A percentile compares a stretch with the other conserved stretches of the same genome.
phyloP scores from a whole-genome alignment of 768 basidiomycete species.

The Boletus sensibilis region DNA sequence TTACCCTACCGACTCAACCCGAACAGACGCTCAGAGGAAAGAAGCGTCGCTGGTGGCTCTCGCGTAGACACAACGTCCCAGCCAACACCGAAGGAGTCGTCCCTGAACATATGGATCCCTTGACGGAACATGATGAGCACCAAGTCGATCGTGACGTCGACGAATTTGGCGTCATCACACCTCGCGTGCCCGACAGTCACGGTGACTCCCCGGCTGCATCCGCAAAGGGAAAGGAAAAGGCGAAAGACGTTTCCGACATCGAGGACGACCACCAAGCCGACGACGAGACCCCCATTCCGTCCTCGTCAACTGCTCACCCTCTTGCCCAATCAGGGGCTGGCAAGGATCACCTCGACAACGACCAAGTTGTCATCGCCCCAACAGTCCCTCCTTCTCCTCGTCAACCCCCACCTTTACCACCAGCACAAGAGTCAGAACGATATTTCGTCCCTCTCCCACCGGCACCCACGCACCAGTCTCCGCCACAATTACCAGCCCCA shows the following conservation, averaged over 20 bases:
- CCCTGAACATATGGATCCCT: constrained; percentile 13
- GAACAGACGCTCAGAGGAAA: constrained; percentile 30
- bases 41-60: constrained; percentile 28
- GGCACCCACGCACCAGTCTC: constrained; percentile 13
- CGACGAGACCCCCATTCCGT: constrained; percentile 5
- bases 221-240: constrained; percentile 40
- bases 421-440: constrained; percentile 11
- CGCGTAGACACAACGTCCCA: constrained; percentile 16
- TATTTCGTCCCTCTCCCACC: constrained; percentile 14
- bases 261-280: constrained; percentile 7
- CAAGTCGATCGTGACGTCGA: constrained; percentile 30
- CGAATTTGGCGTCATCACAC: constrained; percentile 28
- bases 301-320: constrained; percentile 19
- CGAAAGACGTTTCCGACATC: constrained; percentile 15
- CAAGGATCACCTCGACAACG: constrained; percentile 9
- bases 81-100: constrained; percentile 17
- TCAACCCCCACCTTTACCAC: constrained; percentile 12
- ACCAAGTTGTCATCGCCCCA: constrained; percentile 26
- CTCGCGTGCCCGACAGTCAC: constrained; percentile 31
- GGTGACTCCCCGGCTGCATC: constrained; percentile 21
- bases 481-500: constrained; percentile 25
- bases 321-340: constrained; percentile 1
- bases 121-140: constrained; percentile 28
- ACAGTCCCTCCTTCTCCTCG: constrained; percentile 7
- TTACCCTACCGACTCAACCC: constrained; percentile 20